A percentile compares a stretch with the other conserved stretches of the same genome.
These are phyloP conservation scores for Yarrowia alimentaria DNA, from an alignment of 805 yeast genomes.

Conservation along the genomic window DNA sequence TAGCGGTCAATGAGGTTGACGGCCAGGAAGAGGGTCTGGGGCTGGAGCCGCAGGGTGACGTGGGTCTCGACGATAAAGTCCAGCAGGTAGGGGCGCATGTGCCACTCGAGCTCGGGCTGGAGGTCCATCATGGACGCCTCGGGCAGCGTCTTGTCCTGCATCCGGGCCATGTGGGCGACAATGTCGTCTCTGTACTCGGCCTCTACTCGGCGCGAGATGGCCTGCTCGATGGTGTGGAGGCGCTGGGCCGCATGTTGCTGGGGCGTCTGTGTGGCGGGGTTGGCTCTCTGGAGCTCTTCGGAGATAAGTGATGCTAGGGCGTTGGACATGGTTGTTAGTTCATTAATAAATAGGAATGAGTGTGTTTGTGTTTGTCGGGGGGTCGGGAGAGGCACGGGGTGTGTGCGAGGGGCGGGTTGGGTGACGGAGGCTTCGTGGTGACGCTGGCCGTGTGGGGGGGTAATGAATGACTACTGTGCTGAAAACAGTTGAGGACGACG, in stretches of 20 bases:
- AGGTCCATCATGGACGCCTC: constrained; percentile 65
- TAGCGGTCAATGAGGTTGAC: constrained; percentile 84
- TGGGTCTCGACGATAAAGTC: constrained; percentile 72
- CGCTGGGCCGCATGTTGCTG: too few species aligned
- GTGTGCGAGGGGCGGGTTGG: too few species aligned
- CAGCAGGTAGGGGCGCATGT: constrained; percentile 68
- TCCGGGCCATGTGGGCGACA: constrained; percentile 38
- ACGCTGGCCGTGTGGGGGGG: too few species aligned
- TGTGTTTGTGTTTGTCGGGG: too few species aligned
- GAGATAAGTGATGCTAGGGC: constrained; percentile 22
- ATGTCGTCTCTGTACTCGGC: constrained; percentile 43
- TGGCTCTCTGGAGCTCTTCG: constrained; percentile 20
- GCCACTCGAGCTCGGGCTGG: constrained; percentile 82
- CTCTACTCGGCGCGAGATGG: constrained; percentile 31
- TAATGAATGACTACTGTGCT: constrained; percentile 21
- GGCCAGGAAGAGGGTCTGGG: constrained; percentile 64
- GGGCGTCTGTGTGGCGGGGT: constrained; percentile 10
- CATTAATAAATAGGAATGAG: not conserved
- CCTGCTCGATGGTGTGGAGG: constrained; percentile 31
- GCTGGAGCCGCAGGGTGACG: constrained; percentile 61
- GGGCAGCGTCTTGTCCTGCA: constrained; percentile 46
- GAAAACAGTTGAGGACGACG: not conserved
- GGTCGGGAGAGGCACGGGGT: too few species aligned
- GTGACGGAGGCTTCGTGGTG: too few species aligned
- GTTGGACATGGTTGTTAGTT: constrained; percentile 17